Evolutionary conservation across 2,329 filamentous ascomycete species (phyloP).

Genomic region (Clonostachys sp.): DNA sequence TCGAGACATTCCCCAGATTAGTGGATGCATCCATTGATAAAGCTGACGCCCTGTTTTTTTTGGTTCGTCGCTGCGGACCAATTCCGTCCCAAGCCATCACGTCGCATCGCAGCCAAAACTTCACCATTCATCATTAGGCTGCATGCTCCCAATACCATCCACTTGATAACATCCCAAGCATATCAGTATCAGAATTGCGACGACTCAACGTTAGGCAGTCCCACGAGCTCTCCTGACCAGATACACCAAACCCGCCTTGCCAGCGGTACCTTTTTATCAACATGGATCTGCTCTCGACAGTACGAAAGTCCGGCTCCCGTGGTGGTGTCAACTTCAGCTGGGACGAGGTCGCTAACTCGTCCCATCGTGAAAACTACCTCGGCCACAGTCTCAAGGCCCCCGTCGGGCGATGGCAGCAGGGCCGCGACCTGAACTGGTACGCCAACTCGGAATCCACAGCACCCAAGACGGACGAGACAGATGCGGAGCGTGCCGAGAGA

Average conservation of each 20-base stretch:
- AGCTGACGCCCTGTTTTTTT: no score
- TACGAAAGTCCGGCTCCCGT: conserved; percentile 86
- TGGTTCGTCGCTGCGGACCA: no score
- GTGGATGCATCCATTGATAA: no score
- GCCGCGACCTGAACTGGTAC: conserved; percentile 63
- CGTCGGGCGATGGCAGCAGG: conserved; percentile 87
- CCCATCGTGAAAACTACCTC: conserved; percentile 84
- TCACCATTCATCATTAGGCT: neutral
- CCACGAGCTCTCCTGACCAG: no score
- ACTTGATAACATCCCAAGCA: no score
- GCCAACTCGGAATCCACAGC: conserved; percentile 40
- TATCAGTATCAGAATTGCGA: no score
- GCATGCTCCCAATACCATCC: no score
- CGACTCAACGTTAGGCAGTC: no score
- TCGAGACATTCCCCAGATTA: no score
- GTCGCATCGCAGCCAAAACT: neutral
- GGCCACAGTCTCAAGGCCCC: conserved; percentile 90
- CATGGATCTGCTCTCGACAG: conserved; percentile 92
- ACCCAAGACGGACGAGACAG: conserved; percentile 38
- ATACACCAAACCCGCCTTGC: no score
- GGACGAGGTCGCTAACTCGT: conserved; percentile 85
- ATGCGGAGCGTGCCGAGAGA: conserved; percentile 52
- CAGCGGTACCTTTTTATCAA: neutral
- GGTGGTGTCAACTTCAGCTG: conserved; percentile 96
- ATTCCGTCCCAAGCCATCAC: no score